Percentiles rank a stretch among this genome's conserved stretches.
Evolutionary conservation across 768 basidiomycete genomes (phyloP).

Genomic region (Coprinopsis cinerea): DNA sequence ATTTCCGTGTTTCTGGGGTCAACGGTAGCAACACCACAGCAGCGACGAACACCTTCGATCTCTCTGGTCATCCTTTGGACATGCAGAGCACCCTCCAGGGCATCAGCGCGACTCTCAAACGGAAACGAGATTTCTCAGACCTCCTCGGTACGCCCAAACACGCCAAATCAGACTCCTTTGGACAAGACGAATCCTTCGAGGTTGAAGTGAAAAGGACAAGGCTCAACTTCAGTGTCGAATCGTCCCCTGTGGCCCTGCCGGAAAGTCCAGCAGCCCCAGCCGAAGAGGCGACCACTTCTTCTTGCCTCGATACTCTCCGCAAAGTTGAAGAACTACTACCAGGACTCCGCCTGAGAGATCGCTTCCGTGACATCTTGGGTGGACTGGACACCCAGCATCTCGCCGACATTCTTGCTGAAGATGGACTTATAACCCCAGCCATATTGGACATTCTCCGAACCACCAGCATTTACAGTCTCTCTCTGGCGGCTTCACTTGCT

Average conservation of each 20-base stretch:
- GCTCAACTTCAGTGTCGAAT: constrained; percentile 19
- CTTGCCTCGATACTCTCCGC: background rate
- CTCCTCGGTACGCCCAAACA: constrained; percentile 37
- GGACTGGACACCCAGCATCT: constrained; percentile 32
- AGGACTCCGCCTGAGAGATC: constrained; percentile 41
- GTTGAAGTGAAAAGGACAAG: constrained; percentile 32
- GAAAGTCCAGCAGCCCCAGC: background rate
- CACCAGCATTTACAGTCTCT: constrained; percentile 38
- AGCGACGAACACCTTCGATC: constrained; percentile 6
- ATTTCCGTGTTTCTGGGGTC: background rate
- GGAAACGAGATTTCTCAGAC: constrained; percentile 23
- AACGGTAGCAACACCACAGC: background rate
- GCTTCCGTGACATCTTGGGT: constrained; percentile 24
- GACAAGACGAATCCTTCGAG: constrained; percentile 42
- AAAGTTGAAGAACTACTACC: constrained; percentile 39
- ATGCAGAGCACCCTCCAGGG: constrained; percentile 6
- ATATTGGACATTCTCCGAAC: constrained; percentile 40
- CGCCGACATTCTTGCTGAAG: constrained; percentile 32
- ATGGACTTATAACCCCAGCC: constrained; percentile 41
- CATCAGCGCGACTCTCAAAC: constrained; percentile 11
- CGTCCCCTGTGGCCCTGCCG: background rate
- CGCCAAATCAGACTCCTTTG: constrained; percentile 35
- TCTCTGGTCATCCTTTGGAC: constrained; percentile 4
- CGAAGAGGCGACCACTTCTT: background rate
- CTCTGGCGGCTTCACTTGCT: constrained; percentile 39